phyloP scores from a whole-genome alignment of 768 basidiomycete genomes.

The Polyporus arcularius region DNA sequence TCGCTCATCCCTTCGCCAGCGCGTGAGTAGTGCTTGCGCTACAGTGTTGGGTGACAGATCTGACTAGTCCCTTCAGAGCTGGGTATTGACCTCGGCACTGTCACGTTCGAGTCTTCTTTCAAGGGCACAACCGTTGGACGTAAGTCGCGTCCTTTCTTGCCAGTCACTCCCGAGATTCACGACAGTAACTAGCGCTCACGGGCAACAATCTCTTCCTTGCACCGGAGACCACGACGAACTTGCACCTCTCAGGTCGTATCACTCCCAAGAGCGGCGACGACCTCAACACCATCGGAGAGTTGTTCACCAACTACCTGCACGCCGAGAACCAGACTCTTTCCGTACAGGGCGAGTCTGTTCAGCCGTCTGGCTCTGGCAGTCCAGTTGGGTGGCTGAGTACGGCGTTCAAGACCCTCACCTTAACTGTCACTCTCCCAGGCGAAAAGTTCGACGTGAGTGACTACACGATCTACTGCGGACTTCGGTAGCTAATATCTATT shows the following conservation, averaged over 20 bases:
- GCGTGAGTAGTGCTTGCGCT: slow-evolving; percentile 44
- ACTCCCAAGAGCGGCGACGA: slow-evolving; percentile 59
- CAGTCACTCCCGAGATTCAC: background rate
- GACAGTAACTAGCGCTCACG: slow-evolving; percentile 48
- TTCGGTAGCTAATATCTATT: background rate
- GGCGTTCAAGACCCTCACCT: slow-evolving; percentile 68
- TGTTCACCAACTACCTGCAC: slow-evolving; percentile 69
- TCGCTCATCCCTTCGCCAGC: slow-evolving; percentile 64
- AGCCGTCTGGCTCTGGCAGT: slow-evolving; percentile 48
- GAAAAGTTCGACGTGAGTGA: slow-evolving; percentile 48
- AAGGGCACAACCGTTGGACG: slow-evolving; percentile 58
- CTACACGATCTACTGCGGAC: background rate
- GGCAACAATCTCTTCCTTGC: slow-evolving; percentile 51
- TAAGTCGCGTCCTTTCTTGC: slow-evolving; percentile 35
- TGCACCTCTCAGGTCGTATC: slow-evolving; percentile 65
- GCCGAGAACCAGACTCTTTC: slow-evolving; percentile 63
- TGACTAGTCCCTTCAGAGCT: slow-evolving; percentile 45
- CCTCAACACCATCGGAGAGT: slow-evolving; percentile 52
- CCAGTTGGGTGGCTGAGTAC: slow-evolving; percentile 62
- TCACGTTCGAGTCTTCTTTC: slow-evolving; percentile 64
- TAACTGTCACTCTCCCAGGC: slow-evolving; percentile 64
- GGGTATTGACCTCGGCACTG: slow-evolving; percentile 68
- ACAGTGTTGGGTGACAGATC: background rate
- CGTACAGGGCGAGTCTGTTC: slow-evolving; percentile 60
- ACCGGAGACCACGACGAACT: slow-evolving; percentile 46